phyloP scores from a whole-genome alignment of 2,329 filamentous ascomycete genomes.

The Nemania sp. region DNA sequence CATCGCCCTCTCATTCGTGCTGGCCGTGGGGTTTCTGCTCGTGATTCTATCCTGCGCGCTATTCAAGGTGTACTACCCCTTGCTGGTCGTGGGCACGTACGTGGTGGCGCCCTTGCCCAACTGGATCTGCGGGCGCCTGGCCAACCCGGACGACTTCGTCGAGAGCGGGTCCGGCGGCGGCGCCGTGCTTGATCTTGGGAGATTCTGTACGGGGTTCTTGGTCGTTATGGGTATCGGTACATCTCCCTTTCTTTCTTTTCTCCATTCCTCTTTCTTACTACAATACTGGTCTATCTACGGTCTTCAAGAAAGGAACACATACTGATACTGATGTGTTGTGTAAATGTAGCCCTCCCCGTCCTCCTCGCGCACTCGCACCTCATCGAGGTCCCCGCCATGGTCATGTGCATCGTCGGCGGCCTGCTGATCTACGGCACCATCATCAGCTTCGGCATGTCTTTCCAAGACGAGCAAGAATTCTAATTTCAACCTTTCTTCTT shows the following conservation, averaged over 20 bases:
- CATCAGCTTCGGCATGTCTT: conserved; percentile 97
- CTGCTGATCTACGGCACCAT: conserved; percentile 97
- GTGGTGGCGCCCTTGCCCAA: conserved; percentile 92
- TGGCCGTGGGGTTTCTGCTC: conserved; percentile 97
- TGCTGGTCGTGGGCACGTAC: conserved; percentile 95
- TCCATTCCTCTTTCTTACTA: neutral
- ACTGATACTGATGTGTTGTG: conserved; percentile 15
- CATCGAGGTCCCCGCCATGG: conserved; percentile 82
- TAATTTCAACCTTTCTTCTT: conserved; percentile 44
- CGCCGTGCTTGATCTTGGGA: conserved; percentile 87
- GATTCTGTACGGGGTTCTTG: conserved; percentile 93
- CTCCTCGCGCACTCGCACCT: conserved; percentile 85
- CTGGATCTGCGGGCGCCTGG: conserved; percentile 88
- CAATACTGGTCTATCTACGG: no score
- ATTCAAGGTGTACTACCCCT: conserved; percentile 90
- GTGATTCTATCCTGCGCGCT: conserved; percentile 97
- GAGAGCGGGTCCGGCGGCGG: conserved; percentile 79
- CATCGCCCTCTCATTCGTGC: conserved; percentile 97
- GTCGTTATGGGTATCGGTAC: conserved; percentile 96
- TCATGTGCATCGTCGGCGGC: conserved; percentile 93
- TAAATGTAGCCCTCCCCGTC: conserved; percentile 74
- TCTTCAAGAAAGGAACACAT: no score
- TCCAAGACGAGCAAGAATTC: conserved; percentile 96
- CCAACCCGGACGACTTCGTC: conserved; percentile 94
- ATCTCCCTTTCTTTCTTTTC: conserved; percentile 43